Evolutionary conservation across 2,329 filamentous ascomycete genomes (phyloP).

Genomic region (Colletotrichum sidae): DNA sequence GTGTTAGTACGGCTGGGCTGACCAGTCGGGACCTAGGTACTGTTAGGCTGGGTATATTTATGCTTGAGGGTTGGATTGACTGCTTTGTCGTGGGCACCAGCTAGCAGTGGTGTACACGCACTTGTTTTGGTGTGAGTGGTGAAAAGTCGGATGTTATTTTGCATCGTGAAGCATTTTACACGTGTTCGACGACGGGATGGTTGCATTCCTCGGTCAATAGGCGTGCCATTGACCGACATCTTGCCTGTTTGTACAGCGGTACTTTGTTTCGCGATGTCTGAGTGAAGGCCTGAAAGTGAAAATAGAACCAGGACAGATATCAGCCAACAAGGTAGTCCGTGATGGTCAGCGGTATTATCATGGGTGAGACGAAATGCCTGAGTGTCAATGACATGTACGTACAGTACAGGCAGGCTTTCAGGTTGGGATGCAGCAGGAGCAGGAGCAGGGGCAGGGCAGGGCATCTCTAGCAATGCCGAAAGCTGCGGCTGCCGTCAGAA

Average conservation of each 20-base stretch:
- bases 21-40: slow-evolving; percentile 12
- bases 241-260: no score
- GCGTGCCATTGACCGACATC: slow-evolving; percentile 6
- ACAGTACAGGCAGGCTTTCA: neutral
- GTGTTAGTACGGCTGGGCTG: slow-evolving; percentile 18
- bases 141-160: slow-evolving; percentile 3
- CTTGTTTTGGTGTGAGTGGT: neutral
- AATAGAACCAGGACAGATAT: neutral
- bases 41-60: slow-evolving; percentile 6
- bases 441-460: neutral
- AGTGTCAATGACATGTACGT: no score
- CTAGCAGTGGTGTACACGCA: slow-evolving; percentile 6
- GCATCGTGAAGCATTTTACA: slow-evolving; percentile 1
- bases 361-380: no score
- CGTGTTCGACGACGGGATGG: slow-evolving; percentile 11
- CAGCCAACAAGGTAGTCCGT: neutral
- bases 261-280: no score
- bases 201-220: slow-evolving; percentile 24
- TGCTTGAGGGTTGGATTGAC: slow-evolving; percentile 21
- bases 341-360: no score
- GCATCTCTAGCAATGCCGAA: slow-evolving; percentile 25
- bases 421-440: slow-evolving; percentile 25
- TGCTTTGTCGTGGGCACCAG: slow-evolving; percentile 1
- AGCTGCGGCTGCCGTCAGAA: slow-evolving; percentile 32
- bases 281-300: neutral